A percentile compares a stretch with the other conserved stretches of the same genome.
phyloP scores from a whole-genome alignment of 345 rosid species.

The Eucalyptus marginata region DNA sequence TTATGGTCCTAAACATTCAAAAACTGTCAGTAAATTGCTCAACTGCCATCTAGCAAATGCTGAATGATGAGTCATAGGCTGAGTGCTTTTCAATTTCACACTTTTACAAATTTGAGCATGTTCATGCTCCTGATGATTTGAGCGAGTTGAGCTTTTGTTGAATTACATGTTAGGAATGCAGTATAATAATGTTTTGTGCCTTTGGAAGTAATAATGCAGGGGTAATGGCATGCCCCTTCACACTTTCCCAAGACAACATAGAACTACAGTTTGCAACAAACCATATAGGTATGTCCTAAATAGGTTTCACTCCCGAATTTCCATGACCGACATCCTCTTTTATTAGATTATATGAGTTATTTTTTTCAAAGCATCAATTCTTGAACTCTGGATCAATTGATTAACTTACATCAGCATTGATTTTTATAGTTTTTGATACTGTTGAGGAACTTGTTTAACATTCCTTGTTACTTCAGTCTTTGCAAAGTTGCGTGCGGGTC shows the following conservation, averaged over 20 bases:
- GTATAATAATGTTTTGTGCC: not conserved
- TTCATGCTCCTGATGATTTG: not conserved
- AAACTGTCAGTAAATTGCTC: not conserved
- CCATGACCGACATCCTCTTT: not conserved
- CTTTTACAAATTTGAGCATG: not conserved
- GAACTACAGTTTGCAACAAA: constrained; percentile 54
- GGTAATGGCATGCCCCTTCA: constrained; percentile 42
- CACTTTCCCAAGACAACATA: constrained; percentile 36
- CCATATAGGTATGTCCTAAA: constrained; percentile 32
- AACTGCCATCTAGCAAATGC: not conserved
- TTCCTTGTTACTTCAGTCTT: not conserved
- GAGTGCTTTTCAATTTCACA: not conserved
- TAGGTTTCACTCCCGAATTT: not conserved
- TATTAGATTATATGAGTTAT: not conserved
- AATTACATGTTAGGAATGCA: not conserved
- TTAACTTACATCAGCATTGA: not conserved
- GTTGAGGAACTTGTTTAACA: not conserved
- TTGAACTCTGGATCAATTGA: not conserved
- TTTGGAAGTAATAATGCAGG: constrained; percentile 59
- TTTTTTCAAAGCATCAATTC: not conserved
- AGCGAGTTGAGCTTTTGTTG: not conserved
- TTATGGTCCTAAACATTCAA: not conserved
- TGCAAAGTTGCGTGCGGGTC: not conserved
- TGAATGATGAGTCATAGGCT: not conserved
- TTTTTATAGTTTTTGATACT: not conserved